A percentile compares a stretch with the other conserved stretches of the same genome.
These are phyloP conservation scores for Cytospora chrysosperma DNA, from an alignment of 2,329 filamentous ascomycete species.

Conservation along the genomic window DNA sequence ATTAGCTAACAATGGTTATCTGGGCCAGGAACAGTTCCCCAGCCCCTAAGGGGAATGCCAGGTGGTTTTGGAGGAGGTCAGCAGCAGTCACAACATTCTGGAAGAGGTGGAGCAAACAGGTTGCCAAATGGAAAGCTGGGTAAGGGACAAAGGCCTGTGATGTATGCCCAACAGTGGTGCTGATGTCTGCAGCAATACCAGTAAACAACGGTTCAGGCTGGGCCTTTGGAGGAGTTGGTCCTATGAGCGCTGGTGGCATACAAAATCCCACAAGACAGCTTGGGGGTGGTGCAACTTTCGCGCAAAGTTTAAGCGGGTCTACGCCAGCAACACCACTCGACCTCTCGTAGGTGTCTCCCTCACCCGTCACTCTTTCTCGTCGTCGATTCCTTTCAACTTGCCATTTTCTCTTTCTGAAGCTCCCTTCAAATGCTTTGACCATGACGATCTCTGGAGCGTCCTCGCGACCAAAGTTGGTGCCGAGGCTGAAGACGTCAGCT, in stretches of 20 bases:
- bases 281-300: slow-evolving; percentile 62
- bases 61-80: slow-evolving; percentile 59
- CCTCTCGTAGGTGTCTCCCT: slow-evolving; percentile 56
- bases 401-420: background rate
- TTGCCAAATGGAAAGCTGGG: slow-evolving; percentile 67
- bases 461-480: slow-evolving; percentile 18
- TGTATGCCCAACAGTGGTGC: slow-evolving; percentile 15
- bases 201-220: slow-evolving; percentile 56
- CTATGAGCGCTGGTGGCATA: slow-evolving; percentile 55
- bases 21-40: slow-evolving; percentile 55
- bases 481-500: slow-evolving; percentile 1
- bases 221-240: slow-evolving; percentile 61
- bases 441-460: slow-evolving; percentile 5
- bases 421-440: background rate
- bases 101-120: slow-evolving; percentile 55
- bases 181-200: slow-evolving; percentile 29
- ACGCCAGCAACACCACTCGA: slow-evolving; percentile 63
- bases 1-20: slow-evolving; percentile 17
- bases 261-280: slow-evolving; percentile 55
- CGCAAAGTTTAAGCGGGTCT: slow-evolving; percentile 63
- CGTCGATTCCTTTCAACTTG: background rate
- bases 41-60: slow-evolving; percentile 61
- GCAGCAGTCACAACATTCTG: slow-evolving; percentile 57
- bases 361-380: slow-evolving; percentile 6
- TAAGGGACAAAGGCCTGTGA: slow-evolving; percentile 37